Conservation (phyloP, 495 filamentous ascomycete species). For the Pyrenula massariospora region DNA sequence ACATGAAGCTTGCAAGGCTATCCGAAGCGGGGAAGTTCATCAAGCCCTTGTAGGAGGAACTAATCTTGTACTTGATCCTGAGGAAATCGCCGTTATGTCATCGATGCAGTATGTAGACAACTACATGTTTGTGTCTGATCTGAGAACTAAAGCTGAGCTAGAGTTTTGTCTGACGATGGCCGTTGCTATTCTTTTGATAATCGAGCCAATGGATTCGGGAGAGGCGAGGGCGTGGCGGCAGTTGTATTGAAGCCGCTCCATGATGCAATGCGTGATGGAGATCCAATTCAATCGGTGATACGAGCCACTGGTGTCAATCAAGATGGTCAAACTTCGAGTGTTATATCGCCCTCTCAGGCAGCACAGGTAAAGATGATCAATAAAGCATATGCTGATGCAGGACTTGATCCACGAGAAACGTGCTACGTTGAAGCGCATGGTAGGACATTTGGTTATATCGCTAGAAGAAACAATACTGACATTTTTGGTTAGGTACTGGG, state of each 20-base stretch:
- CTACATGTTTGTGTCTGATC: slow-evolving; percentile 3
- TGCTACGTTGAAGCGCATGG: slow-evolving; percentile 31
- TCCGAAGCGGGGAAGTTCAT: background rate
- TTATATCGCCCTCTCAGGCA: slow-evolving; percentile 21
- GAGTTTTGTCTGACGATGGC: slow-evolving; percentile 11
- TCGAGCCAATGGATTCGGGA: slow-evolving; percentile 16
- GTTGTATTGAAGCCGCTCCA: slow-evolving; percentile 17
- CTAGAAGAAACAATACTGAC: background rate
- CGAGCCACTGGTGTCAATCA: slow-evolving; percentile 6
- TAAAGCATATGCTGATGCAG: slow-evolving; percentile 18
- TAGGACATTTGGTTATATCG: slow-evolving; percentile 6
- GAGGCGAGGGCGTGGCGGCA: slow-evolving; percentile 19
- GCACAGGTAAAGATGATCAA: slow-evolving; percentile 23
- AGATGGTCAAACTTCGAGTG: slow-evolving; percentile 16
- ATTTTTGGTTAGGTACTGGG: slow-evolving; percentile 27
- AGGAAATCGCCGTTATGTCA: slow-evolving; percentile 13
- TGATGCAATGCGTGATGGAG: slow-evolving; percentile 17
- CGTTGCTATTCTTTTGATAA: slow-evolving; percentile 11
- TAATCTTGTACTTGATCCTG: background rate
- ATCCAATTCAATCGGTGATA: slow-evolving; percentile 20
- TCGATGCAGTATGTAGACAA: slow-evolving; percentile 3
- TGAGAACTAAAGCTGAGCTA: slow-evolving; percentile 3
- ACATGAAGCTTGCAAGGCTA: slow-evolving; percentile 3
- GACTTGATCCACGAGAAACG: slow-evolving; percentile 22
- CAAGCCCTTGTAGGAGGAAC: background rate